Percentiles rank a stretch among this genome's conserved stretches.
phyloP scores from a whole-genome alignment of 2,329 filamentous ascomycete genomes.

The Aspergillus ustus region DNA sequence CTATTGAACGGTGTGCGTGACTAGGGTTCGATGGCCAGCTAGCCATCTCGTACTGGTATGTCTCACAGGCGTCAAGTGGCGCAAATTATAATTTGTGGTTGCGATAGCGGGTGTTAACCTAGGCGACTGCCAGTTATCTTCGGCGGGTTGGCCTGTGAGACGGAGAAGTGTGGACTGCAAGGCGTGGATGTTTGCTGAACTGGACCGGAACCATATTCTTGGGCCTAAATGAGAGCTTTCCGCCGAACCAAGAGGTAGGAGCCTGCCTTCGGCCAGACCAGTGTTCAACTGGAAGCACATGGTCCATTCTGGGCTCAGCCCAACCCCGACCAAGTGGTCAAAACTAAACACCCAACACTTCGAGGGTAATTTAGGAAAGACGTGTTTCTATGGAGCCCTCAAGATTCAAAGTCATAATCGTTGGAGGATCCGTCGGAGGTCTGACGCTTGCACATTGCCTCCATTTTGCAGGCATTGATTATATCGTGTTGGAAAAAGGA shows the following conservation, averaged over 20 bases:
- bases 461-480: conserved; percentile 52
- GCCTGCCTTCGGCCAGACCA: too few species aligned
- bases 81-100: neutral
- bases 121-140: too few species aligned
- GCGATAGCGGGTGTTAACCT: too few species aligned
- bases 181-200: too few species aligned
- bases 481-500: conserved; percentile 46
- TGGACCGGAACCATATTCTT: too few species aligned
- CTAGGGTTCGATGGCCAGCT: neutral
- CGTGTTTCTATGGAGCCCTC: neutral
- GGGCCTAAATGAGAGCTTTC: too few species aligned
- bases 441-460: conserved; percentile 53
- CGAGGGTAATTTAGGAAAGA: neutral
- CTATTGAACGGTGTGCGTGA: neutral
- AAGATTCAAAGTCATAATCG: conserved; percentile 48
- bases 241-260: too few species aligned
- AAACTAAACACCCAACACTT: neutral
- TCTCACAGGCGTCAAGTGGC: neutral
- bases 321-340: neutral
- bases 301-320: neutral
- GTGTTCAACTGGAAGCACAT: neutral
- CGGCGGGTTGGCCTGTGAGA: too few species aligned
- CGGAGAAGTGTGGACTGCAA: too few species aligned
- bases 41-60: neutral
- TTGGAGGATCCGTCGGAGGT: conserved; percentile 56